Percentiles rank a stretch among this genome's conserved stretches.
Conservation (phyloP, 257 asterid species). For the Leonotis leonurus region DNA sequence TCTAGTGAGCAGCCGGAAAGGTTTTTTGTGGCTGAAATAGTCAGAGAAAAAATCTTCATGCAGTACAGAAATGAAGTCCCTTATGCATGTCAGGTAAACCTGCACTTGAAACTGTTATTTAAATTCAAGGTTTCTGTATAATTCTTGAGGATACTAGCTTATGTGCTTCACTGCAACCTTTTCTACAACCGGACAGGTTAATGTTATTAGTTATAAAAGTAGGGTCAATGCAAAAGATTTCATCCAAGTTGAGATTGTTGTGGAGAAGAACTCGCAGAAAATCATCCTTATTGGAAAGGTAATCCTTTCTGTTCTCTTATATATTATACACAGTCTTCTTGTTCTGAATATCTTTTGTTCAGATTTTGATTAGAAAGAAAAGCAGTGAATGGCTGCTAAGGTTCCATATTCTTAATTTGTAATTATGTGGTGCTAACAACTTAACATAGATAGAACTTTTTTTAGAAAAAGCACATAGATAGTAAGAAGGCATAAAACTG, state of each 20-base stretch:
- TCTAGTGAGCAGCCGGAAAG: constrained; percentile 97
- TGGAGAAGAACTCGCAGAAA: constrained; percentile 88
- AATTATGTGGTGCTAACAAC: not conserved
- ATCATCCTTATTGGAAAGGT: constrained; percentile 94
- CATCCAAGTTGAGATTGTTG: constrained; percentile 89
- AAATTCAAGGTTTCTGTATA: constrained; percentile 3
- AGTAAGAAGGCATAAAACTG: not conserved
- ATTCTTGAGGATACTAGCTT: not conserved
- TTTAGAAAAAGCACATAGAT: no score
- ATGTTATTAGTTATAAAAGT: constrained; percentile 67
- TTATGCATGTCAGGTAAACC: constrained; percentile 92
- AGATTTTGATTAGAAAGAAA: not conserved
- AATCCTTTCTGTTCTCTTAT: constrained; percentile 1
- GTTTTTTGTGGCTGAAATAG: constrained; percentile 88
- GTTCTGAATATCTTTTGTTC: not conserved
- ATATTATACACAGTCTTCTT: no score
- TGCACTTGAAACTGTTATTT: not conserved
- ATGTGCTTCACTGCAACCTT: constrained; percentile 2
- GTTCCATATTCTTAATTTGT: not conserved
- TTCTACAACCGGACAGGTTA: constrained; percentile 47
- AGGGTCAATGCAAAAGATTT: constrained; percentile 91
- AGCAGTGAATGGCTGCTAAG: no score
- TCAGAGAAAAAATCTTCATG: constrained; percentile 87
- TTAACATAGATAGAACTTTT: no score
- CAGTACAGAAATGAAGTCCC: constrained; percentile 93